Conservation (phyloP, 768 basidiomycete genomes). For the Suillus alpinus region DNA sequence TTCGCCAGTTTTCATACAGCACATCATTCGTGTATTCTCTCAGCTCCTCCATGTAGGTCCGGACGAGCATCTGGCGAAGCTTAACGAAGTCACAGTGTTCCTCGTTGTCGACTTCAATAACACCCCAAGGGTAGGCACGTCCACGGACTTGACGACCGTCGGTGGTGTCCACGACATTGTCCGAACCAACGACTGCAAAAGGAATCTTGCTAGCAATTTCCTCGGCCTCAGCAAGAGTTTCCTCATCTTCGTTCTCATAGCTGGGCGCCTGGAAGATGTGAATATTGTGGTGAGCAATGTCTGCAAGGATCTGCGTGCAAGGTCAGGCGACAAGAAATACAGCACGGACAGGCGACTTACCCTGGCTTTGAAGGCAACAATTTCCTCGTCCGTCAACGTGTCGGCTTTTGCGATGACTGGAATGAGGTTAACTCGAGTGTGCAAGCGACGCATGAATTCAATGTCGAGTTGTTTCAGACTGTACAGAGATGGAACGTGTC, state of each 20-base stretch:
- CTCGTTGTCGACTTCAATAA: conserved; percentile 99
- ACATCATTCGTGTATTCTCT: conserved; percentile 95
- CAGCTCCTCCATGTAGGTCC: conserved; percentile 99
- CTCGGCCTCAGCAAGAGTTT: conserved; percentile 95
- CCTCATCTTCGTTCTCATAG: conserved; percentile 98
- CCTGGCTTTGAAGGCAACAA: conserved; percentile 88
- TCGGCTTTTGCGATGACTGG: conserved; percentile 99
- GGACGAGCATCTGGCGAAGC: conserved; percentile 97
- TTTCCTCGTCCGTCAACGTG: conserved; percentile 95
- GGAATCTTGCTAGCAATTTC: conserved; percentile 98
- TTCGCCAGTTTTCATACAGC: conserved; percentile 98
- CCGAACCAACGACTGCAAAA: conserved; percentile 96
- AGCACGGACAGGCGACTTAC: conserved; percentile 40
- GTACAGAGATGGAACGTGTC: conserved; percentile 6
- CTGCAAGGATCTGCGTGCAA: conserved; percentile 70
- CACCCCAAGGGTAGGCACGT: conserved; percentile 96
- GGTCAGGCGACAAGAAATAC: not conserved
- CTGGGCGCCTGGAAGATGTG: conserved; percentile 97
- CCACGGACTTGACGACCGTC: conserved; percentile 94
- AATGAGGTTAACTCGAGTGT: conserved; percentile 97
- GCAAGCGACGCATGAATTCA: conserved; percentile 97
- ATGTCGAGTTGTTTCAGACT: conserved; percentile 98
- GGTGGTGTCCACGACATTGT: conserved; percentile 73
- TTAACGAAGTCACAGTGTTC: conserved; percentile 99
- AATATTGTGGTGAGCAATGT: conserved; percentile 94